phyloP scores from a whole-genome alignment of 257 asterid genomes.

The Sherardia arvensis region DNA sequence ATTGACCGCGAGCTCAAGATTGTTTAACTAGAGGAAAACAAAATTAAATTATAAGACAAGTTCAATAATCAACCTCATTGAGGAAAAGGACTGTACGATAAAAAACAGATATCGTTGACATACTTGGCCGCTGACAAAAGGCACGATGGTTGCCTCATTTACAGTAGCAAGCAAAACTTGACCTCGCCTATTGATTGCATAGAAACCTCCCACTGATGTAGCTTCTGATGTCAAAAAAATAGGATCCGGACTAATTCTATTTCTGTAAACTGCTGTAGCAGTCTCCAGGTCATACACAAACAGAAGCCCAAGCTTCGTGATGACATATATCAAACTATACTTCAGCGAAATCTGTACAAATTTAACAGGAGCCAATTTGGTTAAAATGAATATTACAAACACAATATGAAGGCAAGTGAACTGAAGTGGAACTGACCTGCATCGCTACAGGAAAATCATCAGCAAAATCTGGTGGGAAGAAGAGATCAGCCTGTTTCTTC shows the following conservation, averaged over 20 bases:
- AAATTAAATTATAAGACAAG: background rate
- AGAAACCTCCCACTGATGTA: constrained; percentile 87
- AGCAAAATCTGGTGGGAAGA: constrained; percentile 95
- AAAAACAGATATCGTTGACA: constrained; percentile 14
- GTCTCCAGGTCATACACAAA: constrained; percentile 96
- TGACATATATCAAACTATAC: constrained; percentile 85
- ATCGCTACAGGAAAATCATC: constrained; percentile 98
- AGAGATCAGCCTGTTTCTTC: constrained; percentile 96
- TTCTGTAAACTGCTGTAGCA: constrained; percentile 93
- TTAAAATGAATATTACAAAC: constrained; percentile 11
- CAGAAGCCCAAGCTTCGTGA: constrained; percentile 97
- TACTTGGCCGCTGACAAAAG: constrained; percentile 98
- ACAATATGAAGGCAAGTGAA: background rate
- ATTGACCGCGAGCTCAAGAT: constrained; percentile 98
- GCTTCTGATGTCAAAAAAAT: constrained; percentile 94
- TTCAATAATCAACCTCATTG: background rate
- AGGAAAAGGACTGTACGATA: background rate
- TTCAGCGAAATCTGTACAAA: constrained; percentile 74
- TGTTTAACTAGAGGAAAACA: constrained; percentile 57
- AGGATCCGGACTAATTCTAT: constrained; percentile 98
- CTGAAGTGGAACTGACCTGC: constrained; percentile 57
- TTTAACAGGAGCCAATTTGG: constrained; percentile 1
- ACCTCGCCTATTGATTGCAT: constrained; percentile 94
- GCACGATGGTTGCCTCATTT: constrained; percentile 81
- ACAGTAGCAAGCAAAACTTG: constrained; percentile 96